Base-by-base conservation (phyloP, 805 yeast genomes). In the Nakazawaea siamensis region DNA sequence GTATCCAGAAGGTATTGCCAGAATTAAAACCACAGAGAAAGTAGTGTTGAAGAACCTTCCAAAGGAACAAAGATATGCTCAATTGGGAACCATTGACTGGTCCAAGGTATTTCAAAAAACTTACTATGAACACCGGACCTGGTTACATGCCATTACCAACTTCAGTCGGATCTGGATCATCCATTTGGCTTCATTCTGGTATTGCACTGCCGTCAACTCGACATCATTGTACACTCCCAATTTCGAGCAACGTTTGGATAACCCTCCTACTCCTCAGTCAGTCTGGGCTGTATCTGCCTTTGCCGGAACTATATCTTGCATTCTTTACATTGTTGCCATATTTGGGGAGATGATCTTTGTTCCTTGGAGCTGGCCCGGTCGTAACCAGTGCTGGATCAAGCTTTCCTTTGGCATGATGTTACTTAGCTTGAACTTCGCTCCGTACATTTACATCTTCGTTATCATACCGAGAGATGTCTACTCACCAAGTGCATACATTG, bases 81-180 rank as follows among this genome's bases (percentile, higher is more conserved):
- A 46, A 11, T 38, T 70, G 3, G 51, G 51, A 3, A 32, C 48
- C 3, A 55, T 69, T 11, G 46, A 52, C 12, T 70, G 76, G 76
- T 41, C 53, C 8, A 52, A 53, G 12, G 53, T 51, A 1, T 66
- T 69, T 38, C 53, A 49, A 40, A 71, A 71, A 43, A 68, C 75
- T 0, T 71, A 63, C 42, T 54, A 48, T 18, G 77, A 71, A 39
- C 59, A 53, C 31, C 51, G 77, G 39, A 55, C 71, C 1, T 70
- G 75, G 74, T 50, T 65, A 46, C 77, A 70, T 48, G 41, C 66
- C 3, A 52, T 69, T 0, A 61, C 70, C 1, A 69, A 70, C 43
- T 70, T 69, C 41, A 68, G 64, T 44, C 51, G 77, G 41, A 63
- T 71, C 12, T 71, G 77, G 77, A 63, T 67, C 10, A 67, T 71